Base-by-base conservation (phyloP, 164 flowering plant species). In the Platanus orientalis region DNA sequence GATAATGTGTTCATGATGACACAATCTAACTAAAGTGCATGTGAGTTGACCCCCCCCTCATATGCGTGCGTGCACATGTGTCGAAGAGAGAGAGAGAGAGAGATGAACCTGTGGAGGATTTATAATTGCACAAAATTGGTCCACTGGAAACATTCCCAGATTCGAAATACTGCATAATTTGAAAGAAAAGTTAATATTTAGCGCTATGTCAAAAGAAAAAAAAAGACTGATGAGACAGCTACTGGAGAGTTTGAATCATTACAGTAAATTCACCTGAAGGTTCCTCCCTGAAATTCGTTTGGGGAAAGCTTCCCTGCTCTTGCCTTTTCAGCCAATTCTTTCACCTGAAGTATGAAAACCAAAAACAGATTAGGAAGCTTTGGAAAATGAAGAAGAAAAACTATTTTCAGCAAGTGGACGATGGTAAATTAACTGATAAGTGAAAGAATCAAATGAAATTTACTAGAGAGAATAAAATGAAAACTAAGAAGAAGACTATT, bases 141-240 rank as follows among this genome's bases (percentile, higher is more conserved):
- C 99, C 73, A 95, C 97, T 20, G 99, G 99, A 76, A 83, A 95
- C 99, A 95, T 95, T 62, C 99, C 99, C 74, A 95, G 80, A 78
- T 95, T 95, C 66, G 99, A 95, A 67, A 95, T 95, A 80, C 99
- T 95, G 96, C 83, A 85, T 1, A 61, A 63, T 57, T 19, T 56
- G 26, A 4, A 39, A 53, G 13, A 19, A 56, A 57, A 30, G 21
- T 49, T 5, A 17, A 20, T 66, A 44, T 42, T 20, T 28, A 17
- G 45, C 52, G 42, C 34, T 28, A 51, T 14, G 26, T 48, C 60
- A 52, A 10, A 29, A 53, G 61, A 28, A 9, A 36, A 23, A 42
- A 7, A 36, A 10, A 36, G 42, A 60, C 14, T 49, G 10, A 36
- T 19, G 17, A 2, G 32, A 52, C 13, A 53, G 34, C 62, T 51